Conservation (phyloP, 2,329 filamentous ascomycete genomes). For the Ophiosphaerella narmari region DNA sequence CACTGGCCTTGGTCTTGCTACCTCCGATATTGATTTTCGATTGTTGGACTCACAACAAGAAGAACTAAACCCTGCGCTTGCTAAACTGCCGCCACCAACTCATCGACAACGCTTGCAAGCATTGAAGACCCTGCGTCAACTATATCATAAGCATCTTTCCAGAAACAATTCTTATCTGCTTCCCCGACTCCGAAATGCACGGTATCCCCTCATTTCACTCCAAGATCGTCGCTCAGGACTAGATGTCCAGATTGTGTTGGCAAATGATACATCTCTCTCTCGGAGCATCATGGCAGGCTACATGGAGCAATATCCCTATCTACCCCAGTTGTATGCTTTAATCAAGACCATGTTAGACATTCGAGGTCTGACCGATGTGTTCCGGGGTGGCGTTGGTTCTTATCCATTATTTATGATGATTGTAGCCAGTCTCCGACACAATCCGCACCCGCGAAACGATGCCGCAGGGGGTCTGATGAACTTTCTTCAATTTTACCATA, state of each 20-base stretch:
- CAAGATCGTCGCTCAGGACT: constrained; percentile 56
- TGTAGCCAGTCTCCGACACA: constrained; percentile 57
- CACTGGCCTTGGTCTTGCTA: constrained; percentile 57
- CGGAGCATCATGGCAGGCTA: constrained; percentile 53
- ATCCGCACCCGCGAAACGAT: constrained; percentile 37
- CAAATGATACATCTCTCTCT: constrained; percentile 47
- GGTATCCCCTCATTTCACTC: constrained; percentile 49
- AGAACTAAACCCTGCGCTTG: constrained; percentile 2
- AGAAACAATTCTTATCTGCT: constrained; percentile 14
- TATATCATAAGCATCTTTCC: constrained; percentile 6
- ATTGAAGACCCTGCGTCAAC: constrained; percentile 2
- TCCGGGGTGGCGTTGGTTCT: constrained; percentile 56
- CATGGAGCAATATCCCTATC: constrained; percentile 54
- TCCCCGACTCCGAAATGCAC: constrained; percentile 28
- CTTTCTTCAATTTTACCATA: constrained; percentile 57
- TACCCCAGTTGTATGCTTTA: constrained; percentile 56
- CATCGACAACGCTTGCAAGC: constrained; percentile 8
- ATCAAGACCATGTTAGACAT: constrained; percentile 57
- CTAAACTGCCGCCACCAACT: constrained; percentile 25
- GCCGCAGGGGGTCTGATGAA: constrained; percentile 52
- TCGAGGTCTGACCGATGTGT: constrained; percentile 55
- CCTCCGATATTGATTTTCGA: constrained; percentile 61
- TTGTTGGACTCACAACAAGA: constrained; percentile 20
- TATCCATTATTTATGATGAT: constrained; percentile 64
- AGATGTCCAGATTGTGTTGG: constrained; percentile 57